A percentile compares a stretch with the other conserved stretches of the same genome.
phyloP scores from a whole-genome alignment of 2,329 filamentous ascomycete species.

The Arthrocladium fulminans region DNA sequence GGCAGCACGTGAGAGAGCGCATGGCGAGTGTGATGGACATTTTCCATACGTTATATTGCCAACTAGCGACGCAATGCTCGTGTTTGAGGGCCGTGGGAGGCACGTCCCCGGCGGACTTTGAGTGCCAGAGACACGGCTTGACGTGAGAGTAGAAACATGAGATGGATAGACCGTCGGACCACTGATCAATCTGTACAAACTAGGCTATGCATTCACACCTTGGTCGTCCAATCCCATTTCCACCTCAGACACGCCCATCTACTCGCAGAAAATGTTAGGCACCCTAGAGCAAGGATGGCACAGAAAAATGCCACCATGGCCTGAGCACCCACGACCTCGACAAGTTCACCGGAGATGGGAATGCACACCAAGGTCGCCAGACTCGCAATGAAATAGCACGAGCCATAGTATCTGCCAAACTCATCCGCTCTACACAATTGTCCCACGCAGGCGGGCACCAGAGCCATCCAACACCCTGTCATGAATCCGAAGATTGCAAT shows the following conservation, averaged over 20 bases:
- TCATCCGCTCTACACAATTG: conserved; percentile 40
- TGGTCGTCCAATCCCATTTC: conserved; percentile 32
- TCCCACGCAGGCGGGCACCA: conserved; percentile 38
- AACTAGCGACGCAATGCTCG: not conserved
- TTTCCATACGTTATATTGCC: no score
- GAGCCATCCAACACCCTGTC: conserved; percentile 40
- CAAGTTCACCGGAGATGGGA: conserved; percentile 39
- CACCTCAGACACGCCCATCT: conserved; percentile 32
- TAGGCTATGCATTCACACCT: conserved; percentile 23
- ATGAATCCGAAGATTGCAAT: conserved; percentile 43
- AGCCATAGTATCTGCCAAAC: conserved; percentile 41
- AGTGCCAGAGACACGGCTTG: no score
- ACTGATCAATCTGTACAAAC: not conserved
- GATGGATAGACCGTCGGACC: no score
- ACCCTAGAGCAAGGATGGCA: conserved; percentile 32
- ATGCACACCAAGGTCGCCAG: conserved; percentile 40
- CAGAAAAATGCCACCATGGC: conserved; percentile 41
- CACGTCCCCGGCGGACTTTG: no score
- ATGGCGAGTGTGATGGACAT: no score
- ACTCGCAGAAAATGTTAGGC: conserved; percentile 25
- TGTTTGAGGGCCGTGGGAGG: no score
- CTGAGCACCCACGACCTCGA: conserved; percentile 38
- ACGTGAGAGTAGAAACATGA: no score
- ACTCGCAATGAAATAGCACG: conserved; percentile 39
- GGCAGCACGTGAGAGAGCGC: no score